Percentiles rank a stretch among this genome's conserved stretches.
Evolutionary conservation across 495 filamentous ascomycete genomes (phyloP).

Genomic region (Hypoxylon intermedium): DNA sequence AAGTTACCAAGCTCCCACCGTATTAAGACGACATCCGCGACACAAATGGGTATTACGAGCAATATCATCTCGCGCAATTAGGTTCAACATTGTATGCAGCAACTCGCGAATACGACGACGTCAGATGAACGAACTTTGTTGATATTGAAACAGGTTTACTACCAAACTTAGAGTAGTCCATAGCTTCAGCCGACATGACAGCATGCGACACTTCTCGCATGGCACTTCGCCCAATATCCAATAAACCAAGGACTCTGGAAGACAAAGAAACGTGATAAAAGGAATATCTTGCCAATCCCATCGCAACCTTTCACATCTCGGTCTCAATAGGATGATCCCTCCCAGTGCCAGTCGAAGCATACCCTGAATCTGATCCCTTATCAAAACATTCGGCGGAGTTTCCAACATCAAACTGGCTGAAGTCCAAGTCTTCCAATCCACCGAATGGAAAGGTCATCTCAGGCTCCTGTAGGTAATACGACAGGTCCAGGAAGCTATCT

Average conservation of each 20-base stretch:
- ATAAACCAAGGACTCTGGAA: too few species aligned
- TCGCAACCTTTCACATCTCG: slow-evolving; percentile 1
- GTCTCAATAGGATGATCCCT: slow-evolving; percentile 15
- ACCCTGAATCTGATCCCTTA: slow-evolving; percentile 37
- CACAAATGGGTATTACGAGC: too few species aligned
- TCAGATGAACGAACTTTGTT: slow-evolving; percentile 9
- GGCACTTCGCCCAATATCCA: too few species aligned
- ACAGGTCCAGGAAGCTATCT: slow-evolving; percentile 26
- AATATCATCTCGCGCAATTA: neutral
- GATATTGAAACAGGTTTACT: neutral
- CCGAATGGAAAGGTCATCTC: slow-evolving; percentile 3
- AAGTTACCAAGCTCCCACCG: too few species aligned
- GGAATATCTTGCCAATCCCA: neutral
- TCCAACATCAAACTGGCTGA: slow-evolving; percentile 13
- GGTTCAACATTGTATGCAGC: neutral
- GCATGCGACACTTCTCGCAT: neutral
- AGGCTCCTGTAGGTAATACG: slow-evolving; percentile 18
- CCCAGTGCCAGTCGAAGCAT: slow-evolving; percentile 31
- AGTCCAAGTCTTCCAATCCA: slow-evolving; percentile 20
- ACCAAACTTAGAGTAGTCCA: neutral
- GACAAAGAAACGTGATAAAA: too few species aligned
- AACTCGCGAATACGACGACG: neutral
- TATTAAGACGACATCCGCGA: too few species aligned
- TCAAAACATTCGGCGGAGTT: slow-evolving; percentile 18
- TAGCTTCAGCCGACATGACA: neutral